A percentile compares a stretch with the other conserved stretches of the same genome.
These are phyloP conservation scores for Globisporangium canariense DNA, from an alignment of 352 stramenopile species.

Conservation along the genomic window DNA sequence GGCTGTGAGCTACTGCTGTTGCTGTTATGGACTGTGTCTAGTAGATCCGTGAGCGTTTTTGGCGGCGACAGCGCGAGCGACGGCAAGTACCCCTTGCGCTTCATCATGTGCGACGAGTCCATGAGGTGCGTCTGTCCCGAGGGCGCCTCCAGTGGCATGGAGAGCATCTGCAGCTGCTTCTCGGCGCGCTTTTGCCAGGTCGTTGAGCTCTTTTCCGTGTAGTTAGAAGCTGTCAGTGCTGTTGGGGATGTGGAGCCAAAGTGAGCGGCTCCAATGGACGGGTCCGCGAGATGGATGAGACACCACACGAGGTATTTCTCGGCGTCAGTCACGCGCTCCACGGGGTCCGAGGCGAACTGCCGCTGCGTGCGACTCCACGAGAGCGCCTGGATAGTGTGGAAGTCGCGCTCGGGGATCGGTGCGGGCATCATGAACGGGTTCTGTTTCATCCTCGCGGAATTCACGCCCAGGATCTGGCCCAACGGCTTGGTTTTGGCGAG, in stretches of 20 bases:
- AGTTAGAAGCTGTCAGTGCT: background rate
- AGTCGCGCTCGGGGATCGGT: conserved; percentile 60
- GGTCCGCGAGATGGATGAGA: conserved; percentile 37
- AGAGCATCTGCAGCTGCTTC: conserved; percentile 63
- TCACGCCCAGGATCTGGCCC: conserved; percentile 49
- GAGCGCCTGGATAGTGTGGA: conserved; percentile 27
- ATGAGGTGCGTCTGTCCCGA: conserved; percentile 51
- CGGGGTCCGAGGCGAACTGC: conserved; percentile 24
- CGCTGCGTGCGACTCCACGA: conserved; percentile 26
- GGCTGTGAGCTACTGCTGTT: conserved; percentile 11
- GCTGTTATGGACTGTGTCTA: conserved; percentile 38
- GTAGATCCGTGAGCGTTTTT: conserved; percentile 61
- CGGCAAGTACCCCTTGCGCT: conserved; percentile 60
- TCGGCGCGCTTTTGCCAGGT: conserved; percentile 67
- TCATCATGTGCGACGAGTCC: conserved; percentile 76
- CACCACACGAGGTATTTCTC: conserved; percentile 73
- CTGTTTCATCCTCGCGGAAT: conserved; percentile 53
- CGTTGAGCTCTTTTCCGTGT: conserved; percentile 1
- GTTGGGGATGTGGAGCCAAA: background rate
- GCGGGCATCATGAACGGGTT: conserved; percentile 86
- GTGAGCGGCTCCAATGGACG: background rate
- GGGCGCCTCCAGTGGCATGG: conserved; percentile 58
- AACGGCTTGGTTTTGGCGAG: conserved; percentile 47
- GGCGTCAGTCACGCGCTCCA: conserved; percentile 44
- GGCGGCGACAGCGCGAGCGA: conserved; percentile 52